Base-by-base conservation (phyloP, 2,329 filamentous ascomycete genomes). In the Fusarium heterosporum region DNA sequence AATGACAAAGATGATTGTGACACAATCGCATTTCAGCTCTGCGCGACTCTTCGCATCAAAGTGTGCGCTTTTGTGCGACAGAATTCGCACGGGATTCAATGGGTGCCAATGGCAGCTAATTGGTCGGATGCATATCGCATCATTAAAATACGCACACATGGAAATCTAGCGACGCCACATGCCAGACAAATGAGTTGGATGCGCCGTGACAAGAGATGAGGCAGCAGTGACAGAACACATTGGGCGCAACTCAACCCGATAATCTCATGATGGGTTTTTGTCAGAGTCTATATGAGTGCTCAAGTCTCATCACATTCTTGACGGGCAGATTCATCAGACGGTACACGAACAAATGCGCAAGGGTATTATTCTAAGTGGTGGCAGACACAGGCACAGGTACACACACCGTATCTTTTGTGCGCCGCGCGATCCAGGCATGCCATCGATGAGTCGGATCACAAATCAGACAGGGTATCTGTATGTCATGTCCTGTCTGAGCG, bases 351-450 rank as follows among this genome's bases (percentile, higher is more conserved):
- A 62, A 22, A 61, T 16, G 14, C 40, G 22, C 49, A 52, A 48
- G 36, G 50, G 32, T 58, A 43, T 55, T 58, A 43, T 55, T 42
- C 53, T 29, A 17, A 40, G 26, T 41, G 50, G 61, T 57, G 34
- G 54, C 54, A 55, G 39, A 54, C 47, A 42, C 41, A 66, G 62
- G 69, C 66, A 56, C 54, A 55, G 39, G 51, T 49, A 42, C 43
- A 66, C 65, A 70, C 66, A 73, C 67, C 69, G 65, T 73, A 69
- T 72, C 53, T 69, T 72, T 56, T 61, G 69, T 69, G 61, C 64
- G 61, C 28, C 26, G n/a, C 43, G 55, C 51, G 34, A 25, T 54
- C 43, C 55, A 47, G 63, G 48, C 55, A 40, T 66, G 55, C 43
- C 64, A 68, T 63, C 64, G 66, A 61, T 58, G 54, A 50, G 34